Conservation (phyloP, 164 flowering plant genomes). For the Tinospora cordifolia region DNA sequence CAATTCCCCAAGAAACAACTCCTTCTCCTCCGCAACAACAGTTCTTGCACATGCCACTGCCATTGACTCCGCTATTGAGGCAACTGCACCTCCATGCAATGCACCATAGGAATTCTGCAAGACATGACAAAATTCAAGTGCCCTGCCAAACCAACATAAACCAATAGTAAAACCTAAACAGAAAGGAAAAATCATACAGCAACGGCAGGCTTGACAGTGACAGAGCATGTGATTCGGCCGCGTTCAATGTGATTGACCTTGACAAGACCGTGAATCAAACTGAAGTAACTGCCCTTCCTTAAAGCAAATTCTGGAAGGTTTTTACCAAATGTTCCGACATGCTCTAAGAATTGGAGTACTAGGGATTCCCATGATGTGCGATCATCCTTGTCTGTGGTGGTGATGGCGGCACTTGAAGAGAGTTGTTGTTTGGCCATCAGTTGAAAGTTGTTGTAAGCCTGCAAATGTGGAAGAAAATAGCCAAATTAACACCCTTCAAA, state of each 20-base stretch:
- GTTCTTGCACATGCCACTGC: slow-evolving; percentile 17
- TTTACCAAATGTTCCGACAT: not conserved
- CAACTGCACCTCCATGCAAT: slow-evolving; percentile 20
- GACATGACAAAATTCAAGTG: not conserved
- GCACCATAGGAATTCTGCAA: slow-evolving; percentile 12
- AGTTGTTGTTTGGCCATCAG: not conserved
- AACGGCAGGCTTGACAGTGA: slow-evolving; percentile 25
- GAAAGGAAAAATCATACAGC: not conserved
- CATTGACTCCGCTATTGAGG: slow-evolving; percentile 12
- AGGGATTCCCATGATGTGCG: not conserved
- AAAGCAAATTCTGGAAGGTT: slow-evolving; percentile 9
- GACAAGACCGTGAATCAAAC: slow-evolving; percentile 24
- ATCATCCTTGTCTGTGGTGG: not conserved
- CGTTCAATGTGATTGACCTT: slow-evolving; percentile 26
- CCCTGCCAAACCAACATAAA: not conserved
- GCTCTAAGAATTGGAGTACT: slow-evolving; percentile 9
- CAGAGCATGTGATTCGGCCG: slow-evolving; percentile 30
- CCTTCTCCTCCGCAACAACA: slow-evolving; percentile 9
- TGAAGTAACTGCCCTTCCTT: slow-evolving; percentile 4
- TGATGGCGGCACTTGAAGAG: not conserved
- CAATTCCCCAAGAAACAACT: slow-evolving; percentile 16
- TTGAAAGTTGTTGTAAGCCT: not conserved
- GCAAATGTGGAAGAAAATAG: no score
- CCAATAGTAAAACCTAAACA: not conserved
- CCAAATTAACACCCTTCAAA: no score